phyloP scores from a whole-genome alignment of 768 basidiomycete genomes.

The Agrocybe praecox region DNA sequence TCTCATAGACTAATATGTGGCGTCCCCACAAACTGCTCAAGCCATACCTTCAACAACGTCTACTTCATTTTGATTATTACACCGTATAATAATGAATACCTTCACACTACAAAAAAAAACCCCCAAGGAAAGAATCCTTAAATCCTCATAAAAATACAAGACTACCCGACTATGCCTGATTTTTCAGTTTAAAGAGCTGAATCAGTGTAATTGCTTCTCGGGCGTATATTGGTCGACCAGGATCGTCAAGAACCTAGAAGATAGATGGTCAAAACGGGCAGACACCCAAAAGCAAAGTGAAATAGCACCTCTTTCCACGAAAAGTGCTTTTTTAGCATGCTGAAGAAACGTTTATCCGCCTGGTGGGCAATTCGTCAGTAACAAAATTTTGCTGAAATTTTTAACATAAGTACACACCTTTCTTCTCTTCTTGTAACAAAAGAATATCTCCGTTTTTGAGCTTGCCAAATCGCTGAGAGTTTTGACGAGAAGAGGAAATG shows the following conservation, averaged over 20 bases:
- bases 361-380: slow-evolving; percentile 25
- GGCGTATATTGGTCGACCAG: slow-evolving; percentile 54
- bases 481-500: slow-evolving; percentile 84
- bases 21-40: no score
- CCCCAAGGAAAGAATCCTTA: no score
- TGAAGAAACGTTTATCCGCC: slow-evolving; percentile 91
- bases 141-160: no score
- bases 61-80: no score
- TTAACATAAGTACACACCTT: slow-evolving; percentile 52
- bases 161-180: no score
- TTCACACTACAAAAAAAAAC: no score
- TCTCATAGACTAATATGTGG: not conserved
- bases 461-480: slow-evolving; percentile 71
- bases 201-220: slow-evolving; percentile 72
- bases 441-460: slow-evolving; percentile 67
- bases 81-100: no score
- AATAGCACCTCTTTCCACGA: slow-evolving; percentile 61
- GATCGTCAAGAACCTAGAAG: slow-evolving; percentile 63
- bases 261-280: not conserved
- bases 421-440: slow-evolving; percentile 93
- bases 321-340: slow-evolving; percentile 77
- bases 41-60: no score
- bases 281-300: not conserved
- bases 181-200: slow-evolving; percentile 38
- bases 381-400: not conserved